Evolutionary conservation across 2,329 filamentous ascomycete genomes (phyloP).

Genomic region (Fonsecaea nubica): DNA sequence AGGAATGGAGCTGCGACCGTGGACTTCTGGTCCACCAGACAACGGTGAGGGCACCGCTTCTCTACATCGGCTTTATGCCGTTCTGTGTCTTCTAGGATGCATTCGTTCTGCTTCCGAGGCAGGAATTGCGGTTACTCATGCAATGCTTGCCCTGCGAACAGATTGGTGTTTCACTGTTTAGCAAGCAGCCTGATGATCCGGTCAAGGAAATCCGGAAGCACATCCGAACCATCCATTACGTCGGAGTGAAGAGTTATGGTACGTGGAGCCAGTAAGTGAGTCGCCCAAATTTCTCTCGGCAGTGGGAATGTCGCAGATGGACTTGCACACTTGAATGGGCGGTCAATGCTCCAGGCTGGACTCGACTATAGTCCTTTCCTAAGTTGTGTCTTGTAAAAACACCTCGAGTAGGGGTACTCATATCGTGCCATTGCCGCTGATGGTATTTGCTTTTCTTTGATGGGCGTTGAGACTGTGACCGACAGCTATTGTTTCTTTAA

Average conservation of each 20-base stretch:
- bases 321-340: background rate
- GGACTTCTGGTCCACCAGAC: background rate
- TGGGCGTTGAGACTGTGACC: background rate
- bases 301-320: background rate
- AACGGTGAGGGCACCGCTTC: background rate
- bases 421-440: background rate
- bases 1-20: slow-evolving; percentile 1
- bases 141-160: background rate
- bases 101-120: background rate
- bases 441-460: background rate
- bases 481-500: background rate
- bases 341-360: background rate
- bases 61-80: background rate
- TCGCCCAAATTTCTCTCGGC: background rate
- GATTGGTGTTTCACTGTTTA: background rate
- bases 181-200: background rate
- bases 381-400: background rate
- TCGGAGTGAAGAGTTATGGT: background rate
- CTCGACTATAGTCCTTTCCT: background rate
- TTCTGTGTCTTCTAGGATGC: background rate
- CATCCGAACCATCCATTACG: background rate
- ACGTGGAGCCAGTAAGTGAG: background rate
- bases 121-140: background rate
- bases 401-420: background rate
- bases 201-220: background rate